Conservation (phyloP, 2,329 filamentous ascomycete species). For the Aspergillus pseudotamarii region DNA sequence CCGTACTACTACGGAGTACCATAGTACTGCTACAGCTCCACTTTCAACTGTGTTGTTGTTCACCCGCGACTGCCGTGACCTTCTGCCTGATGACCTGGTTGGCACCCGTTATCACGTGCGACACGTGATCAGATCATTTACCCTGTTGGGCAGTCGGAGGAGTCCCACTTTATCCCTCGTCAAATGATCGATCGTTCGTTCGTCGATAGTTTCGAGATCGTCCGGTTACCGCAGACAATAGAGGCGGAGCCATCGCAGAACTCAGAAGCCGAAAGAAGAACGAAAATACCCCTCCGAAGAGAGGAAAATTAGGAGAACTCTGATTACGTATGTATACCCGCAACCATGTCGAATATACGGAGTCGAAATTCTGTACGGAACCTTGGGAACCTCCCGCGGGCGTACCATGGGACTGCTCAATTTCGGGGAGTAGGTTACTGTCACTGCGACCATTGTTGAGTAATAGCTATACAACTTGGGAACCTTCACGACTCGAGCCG, state of each 20-base stretch:
- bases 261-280: neutral
- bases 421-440: neutral
- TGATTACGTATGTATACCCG: neutral
- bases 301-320: neutral
- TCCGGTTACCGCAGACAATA: slow-evolving; percentile 1
- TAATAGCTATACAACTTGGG: neutral
- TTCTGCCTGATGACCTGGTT: slow-evolving; percentile 1
- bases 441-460: neutral
- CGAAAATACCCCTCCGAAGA: neutral
- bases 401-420: neutral
- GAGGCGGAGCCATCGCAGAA: neutral
- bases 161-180: neutral
- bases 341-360: too few relatives aligned
- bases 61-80: slow-evolving; percentile 1
- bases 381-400: slow-evolving; percentile 1
- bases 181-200: slow-evolving; percentile 6
- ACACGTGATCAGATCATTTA: neutral
- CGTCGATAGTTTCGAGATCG: slow-evolving; percentile 4
- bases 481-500: neutral
- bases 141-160: neutral
- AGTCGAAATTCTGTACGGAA: neutral
- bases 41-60: neutral
- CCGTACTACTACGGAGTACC: neutral
- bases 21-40: neutral
- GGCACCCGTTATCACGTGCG: neutral